These are phyloP conservation scores for Tephrocybe rancida DNA, from an alignment of 768 basidiomycete species.

Conservation along the genomic window DNA sequence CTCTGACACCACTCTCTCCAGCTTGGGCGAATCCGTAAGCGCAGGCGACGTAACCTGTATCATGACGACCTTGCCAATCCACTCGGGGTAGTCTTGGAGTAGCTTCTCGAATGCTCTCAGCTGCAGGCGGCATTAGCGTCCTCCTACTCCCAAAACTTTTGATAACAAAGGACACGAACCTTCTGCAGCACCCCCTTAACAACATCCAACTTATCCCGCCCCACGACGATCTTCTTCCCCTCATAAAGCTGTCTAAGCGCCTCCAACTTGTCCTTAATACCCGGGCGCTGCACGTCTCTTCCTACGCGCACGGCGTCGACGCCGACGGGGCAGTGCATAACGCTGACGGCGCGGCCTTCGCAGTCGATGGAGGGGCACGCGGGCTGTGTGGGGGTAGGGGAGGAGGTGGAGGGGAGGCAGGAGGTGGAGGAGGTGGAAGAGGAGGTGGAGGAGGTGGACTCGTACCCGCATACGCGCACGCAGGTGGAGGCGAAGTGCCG, in stretches of 20 bases:
- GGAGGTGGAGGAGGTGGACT: constrained; percentile 72
- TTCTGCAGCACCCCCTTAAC: constrained; percentile 98
- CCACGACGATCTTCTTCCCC: constrained; percentile 98
- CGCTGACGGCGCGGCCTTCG: constrained; percentile 79
- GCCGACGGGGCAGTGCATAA: constrained; percentile 93
- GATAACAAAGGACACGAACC: constrained; percentile 35
- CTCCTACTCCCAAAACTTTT: too few species aligned
- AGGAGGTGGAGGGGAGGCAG: too few species aligned
- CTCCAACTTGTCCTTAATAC: constrained; percentile 88
- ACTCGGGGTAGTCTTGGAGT: constrained; percentile 90
- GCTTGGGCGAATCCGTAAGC: constrained; percentile 87
- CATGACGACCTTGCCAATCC: constrained; percentile 88
- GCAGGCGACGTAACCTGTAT: constrained; percentile 95
- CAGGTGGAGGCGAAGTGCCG: constrained; percentile 95
- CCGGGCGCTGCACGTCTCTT: constrained; percentile 75
- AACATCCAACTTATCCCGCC: constrained; percentile 96
- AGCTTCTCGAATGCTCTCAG: constrained; percentile 96
- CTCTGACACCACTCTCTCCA: constrained; percentile 93
- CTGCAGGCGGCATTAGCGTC: constrained; percentile 33
- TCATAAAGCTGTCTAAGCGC: constrained; percentile 84
- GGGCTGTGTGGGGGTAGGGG: too few species aligned
- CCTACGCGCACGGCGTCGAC: constrained; percentile 92
- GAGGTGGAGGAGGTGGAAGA: too few species aligned
- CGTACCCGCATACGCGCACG: constrained; percentile 95
- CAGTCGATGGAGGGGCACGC: constrained; percentile 87